Conservation (phyloP, 768 basidiomycete species). For the Lactarius tabidus region DNA sequence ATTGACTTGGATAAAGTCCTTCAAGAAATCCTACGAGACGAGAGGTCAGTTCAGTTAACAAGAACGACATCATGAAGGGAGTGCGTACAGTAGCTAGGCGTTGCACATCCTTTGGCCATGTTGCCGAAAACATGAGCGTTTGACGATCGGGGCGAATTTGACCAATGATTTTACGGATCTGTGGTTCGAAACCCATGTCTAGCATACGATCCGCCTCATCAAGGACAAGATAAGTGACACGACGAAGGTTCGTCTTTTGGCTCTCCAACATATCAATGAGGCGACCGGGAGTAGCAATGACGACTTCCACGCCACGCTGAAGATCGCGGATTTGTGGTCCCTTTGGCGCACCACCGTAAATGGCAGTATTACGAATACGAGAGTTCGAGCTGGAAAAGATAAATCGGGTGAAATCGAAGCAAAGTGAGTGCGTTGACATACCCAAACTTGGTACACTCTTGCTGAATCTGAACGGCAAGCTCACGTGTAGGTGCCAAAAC, state of each 20-base stretch:
- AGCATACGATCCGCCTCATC: constrained; percentile 99
- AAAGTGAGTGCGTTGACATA: constrained; percentile 35
- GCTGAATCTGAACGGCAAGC: constrained; percentile 97
- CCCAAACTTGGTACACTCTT: constrained; percentile 99
- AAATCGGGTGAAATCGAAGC: constrained; percentile 5
- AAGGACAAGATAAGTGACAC: constrained; percentile 97
- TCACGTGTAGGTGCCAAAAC: constrained; percentile 97
- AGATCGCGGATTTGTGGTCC: constrained; percentile 98
- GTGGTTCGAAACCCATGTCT: constrained; percentile 99
- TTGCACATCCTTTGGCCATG: constrained; percentile 99
- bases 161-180: constrained; percentile 95
- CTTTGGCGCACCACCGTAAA: constrained; percentile 98
- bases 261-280: constrained; percentile 98
- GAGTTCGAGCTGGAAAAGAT: constrained; percentile 65
- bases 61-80: constrained; percentile 1
- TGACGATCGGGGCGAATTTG: constrained; percentile 98
- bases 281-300: constrained; percentile 99
- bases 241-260: constrained; percentile 92
- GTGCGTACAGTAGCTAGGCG: constrained; percentile 77
- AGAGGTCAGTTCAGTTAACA: background rate
- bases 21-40: constrained; percentile 74
- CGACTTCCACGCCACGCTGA: constrained; percentile 94
- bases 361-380: constrained; percentile 95
- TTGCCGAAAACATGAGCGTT: constrained; percentile 98
- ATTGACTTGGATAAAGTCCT: constrained; percentile 97